A percentile compares a stretch with the other conserved stretches of the same genome.
These are phyloP conservation scores for Nemania serpens DNA, from an alignment of 2,329 filamentous ascomycete genomes.

Conservation along the genomic window DNA sequence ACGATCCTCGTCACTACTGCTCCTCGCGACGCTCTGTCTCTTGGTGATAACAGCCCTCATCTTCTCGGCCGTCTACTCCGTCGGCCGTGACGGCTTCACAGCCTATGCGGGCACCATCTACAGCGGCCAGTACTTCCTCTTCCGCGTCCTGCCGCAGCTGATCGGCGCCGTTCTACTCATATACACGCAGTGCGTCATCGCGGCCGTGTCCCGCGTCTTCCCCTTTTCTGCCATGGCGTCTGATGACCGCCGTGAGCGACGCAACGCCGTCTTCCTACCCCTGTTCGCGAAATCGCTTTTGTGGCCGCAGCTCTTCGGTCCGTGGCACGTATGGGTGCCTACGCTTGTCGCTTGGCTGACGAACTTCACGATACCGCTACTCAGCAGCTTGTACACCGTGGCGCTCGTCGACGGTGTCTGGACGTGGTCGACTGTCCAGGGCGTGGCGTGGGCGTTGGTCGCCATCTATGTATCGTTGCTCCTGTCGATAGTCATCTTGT, in stretches of 20 bases:
- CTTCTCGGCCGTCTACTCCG: slow-evolving; percentile 73
- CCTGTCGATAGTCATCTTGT: slow-evolving; percentile 59
- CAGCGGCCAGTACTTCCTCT: slow-evolving; percentile 79
- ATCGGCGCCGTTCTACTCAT: slow-evolving; percentile 73
- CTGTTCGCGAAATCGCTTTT: slow-evolving; percentile 73
- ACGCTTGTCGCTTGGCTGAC: slow-evolving; percentile 76
- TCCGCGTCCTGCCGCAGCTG: slow-evolving; percentile 82
- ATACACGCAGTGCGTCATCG: slow-evolving; percentile 76
- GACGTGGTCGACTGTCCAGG: slow-evolving; percentile 80
- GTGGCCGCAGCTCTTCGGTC: slow-evolving; percentile 62
- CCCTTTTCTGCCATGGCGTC: slow-evolving; percentile 81
- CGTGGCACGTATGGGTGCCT: slow-evolving; percentile 68
- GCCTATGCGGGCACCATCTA: slow-evolving; percentile 69
- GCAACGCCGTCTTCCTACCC: slow-evolving; percentile 68
- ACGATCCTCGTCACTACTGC: slow-evolving; percentile 65
- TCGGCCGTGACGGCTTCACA: slow-evolving; percentile 65
- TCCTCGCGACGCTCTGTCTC: slow-evolving; percentile 64
- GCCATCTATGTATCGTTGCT: slow-evolving; percentile 72
- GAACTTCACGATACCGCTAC: slow-evolving; percentile 79
- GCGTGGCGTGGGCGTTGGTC: slow-evolving; percentile 77
- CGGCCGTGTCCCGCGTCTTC: slow-evolving; percentile 73
- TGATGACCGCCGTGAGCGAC: slow-evolving; percentile 61
- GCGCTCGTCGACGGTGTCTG: slow-evolving; percentile 63
- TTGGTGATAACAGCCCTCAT: slow-evolving; percentile 74
- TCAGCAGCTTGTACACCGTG: slow-evolving; percentile 75